phyloP scores from a whole-genome alignment of 2,329 filamentous ascomycete species.

The Zymoseptoria passerinii region DNA sequence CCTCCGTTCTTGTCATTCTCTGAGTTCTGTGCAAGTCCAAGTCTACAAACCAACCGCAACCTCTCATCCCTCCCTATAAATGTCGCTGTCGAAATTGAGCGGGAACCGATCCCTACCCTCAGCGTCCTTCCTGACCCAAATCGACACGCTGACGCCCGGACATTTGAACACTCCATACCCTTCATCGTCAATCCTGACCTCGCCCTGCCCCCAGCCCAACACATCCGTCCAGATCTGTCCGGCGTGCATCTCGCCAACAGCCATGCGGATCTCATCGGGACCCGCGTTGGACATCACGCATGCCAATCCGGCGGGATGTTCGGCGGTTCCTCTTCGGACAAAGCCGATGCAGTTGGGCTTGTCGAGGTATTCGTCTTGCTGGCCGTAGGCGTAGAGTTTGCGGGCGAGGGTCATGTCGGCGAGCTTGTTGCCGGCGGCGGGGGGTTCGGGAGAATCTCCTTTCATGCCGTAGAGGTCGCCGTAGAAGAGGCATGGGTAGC shows the following conservation, averaged over 20 bases:
- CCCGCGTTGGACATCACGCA: constrained; percentile 35
- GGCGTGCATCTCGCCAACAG: constrained; percentile 43
- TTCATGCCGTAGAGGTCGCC: constrained; percentile 58
- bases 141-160: constrained; percentile 46
- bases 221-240: constrained; percentile 59
- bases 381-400: constrained; percentile 57
- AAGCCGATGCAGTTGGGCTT: constrained; percentile 53
- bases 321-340: constrained; percentile 45
- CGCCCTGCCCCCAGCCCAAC: constrained; percentile 47
- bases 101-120: constrained; percentile 44
- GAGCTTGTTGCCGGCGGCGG: constrained; percentile 33
- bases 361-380: constrained; percentile 56
- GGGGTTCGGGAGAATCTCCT: constrained; percentile 41
- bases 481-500: constrained; percentile 60
- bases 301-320: constrained; percentile 44
- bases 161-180: constrained; percentile 54
- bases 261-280: constrained; percentile 47
- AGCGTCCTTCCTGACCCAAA: constrained; percentile 54
- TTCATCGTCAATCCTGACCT: constrained; percentile 50
- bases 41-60: too few relatives aligned
- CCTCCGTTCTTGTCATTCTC: too few relatives aligned
- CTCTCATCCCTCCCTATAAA: constrained; percentile 8
- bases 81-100: constrained; percentile 21
- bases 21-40: too few relatives aligned
- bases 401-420: constrained; percentile 52